Conservation (phyloP, 306 rosid species). For the Casuarina glauca region DNA sequence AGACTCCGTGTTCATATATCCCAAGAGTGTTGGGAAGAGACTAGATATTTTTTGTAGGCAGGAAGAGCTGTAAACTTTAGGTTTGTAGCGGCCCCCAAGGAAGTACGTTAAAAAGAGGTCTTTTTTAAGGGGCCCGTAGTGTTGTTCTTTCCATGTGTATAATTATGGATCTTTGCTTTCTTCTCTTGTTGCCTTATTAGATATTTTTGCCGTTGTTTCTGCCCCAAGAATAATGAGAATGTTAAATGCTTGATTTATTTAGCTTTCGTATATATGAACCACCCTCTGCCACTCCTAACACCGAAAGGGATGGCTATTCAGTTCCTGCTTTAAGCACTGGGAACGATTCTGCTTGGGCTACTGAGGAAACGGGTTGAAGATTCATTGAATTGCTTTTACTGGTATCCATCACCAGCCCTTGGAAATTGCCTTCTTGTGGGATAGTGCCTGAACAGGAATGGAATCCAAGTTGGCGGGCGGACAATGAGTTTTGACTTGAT, state of each 20-base stretch:
- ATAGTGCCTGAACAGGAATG: too few species aligned
- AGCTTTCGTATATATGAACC: neutral
- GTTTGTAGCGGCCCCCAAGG: conserved; percentile 9
- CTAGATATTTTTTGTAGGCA: conserved; percentile 33
- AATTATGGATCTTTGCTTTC: neutral
- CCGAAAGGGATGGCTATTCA: too few species aligned
- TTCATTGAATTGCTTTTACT: too few species aligned
- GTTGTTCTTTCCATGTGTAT: conserved; percentile 21
- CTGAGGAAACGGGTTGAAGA: too few species aligned
- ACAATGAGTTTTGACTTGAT: too few species aligned
- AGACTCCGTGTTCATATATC: conserved; percentile 67
- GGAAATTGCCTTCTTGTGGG: too few species aligned
- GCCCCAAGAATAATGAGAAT: neutral
- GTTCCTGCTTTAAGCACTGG: too few species aligned
- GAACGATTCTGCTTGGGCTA: too few species aligned
- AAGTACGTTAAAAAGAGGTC: neutral
- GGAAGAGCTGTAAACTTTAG: conserved; percentile 28
- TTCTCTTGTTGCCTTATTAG: neutral
- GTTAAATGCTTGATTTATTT: neutral
- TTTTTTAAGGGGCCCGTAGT: neutral
- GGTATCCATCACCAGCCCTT: too few species aligned
- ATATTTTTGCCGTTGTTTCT: neutral
- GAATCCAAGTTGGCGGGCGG: too few species aligned
- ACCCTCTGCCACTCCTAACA: too few species aligned
- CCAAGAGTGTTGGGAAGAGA: conserved; percentile 31